Base-by-base conservation (phyloP, 495 filamentous ascomycete species). In the Penicillium diatomitis region DNA sequence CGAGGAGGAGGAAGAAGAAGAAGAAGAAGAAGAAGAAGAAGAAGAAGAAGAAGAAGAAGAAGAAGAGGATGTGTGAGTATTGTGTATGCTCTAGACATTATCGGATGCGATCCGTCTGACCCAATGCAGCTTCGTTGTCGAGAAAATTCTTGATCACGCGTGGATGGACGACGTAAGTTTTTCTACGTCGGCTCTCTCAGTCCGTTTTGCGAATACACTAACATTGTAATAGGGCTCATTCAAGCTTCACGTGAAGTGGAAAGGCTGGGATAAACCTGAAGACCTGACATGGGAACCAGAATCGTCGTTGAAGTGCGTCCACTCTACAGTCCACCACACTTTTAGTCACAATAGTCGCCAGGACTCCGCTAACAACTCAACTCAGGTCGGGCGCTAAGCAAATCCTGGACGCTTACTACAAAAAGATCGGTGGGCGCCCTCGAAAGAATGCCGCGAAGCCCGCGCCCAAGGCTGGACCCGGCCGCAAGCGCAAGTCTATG, bases 261-360 rank as follows among this genome's bases (percentile, higher is more conserved):
- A 76, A 46, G 82, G 80, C 0, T 86, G 81, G 49, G 72, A 78
- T 0, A 66, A 78, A 11, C 66, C 65, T 8, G 52, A 54, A 1
- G 81, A 86, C 43, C 59, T 64, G 36, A 86, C 82, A 4, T 74
- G 78, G 72, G 82, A 86, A 52, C 78, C 78, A 0, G 78, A 82
- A 50, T 68, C 69, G 4, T 78, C 81, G 37, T 62, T 84, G 47
- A 42, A 67, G 80, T 75, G 63, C 12, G 41, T 45, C 12, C 44
- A 37, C n/a, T 8, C 8, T 8, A 28, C 12, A 7, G 27, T 2
- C 32, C 4, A 8, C 47, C 11, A 37, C 4, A 4, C 6, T 8
- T 20, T 0, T 20, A 20, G 20, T 20, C 20, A 20, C 20, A 20
- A 20, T 20, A 20, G 20, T 20, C 20, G 20, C 20, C 20, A 34